These are phyloP conservation scores for Kwoniella shivajii DNA, from an alignment of 1,284 basidiomycete genomes.

Conservation along the genomic window DNA sequence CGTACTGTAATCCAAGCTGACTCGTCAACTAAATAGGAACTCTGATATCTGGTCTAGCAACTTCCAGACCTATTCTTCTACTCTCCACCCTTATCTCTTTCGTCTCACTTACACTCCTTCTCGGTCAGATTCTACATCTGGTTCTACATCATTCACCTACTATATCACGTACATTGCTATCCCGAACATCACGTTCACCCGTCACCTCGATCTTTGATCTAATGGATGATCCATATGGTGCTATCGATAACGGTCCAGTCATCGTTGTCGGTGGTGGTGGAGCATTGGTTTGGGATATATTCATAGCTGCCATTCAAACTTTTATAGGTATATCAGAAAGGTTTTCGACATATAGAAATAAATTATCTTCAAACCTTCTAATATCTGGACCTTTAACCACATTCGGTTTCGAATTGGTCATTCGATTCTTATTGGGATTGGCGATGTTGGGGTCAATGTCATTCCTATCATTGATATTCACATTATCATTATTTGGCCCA, in stretches of 20 bases:
- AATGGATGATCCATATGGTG: conserved; percentile 19
- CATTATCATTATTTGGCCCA: conserved; percentile 45
- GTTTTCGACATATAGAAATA: conserved; percentile 16
- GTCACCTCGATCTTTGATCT: conserved; percentile 14
- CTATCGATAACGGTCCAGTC: conserved; percentile 22
- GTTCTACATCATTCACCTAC: conserved; percentile 19
- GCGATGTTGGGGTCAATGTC: conserved; percentile 48
- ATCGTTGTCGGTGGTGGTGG: conserved; percentile 35
- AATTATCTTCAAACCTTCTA: background rate
- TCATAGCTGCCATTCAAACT: conserved; percentile 36
- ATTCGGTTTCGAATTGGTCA: conserved; percentile 17
- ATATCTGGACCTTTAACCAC: conserved; percentile 9
- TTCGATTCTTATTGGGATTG: conserved; percentile 49
- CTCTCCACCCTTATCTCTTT: conserved; percentile 43
- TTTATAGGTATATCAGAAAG: conserved; percentile 37
- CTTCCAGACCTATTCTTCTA: conserved; percentile 42
- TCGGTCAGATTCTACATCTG: conserved; percentile 39
- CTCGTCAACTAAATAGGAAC: conserved; percentile 30
- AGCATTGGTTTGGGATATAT: conserved; percentile 38
- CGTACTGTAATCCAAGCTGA: conserved; percentile 5
- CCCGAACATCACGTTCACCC: background rate
- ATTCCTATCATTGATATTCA: conserved; percentile 46
- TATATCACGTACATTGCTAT: conserved; percentile 15
- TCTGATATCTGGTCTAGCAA: conserved; percentile 47
- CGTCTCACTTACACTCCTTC: conserved; percentile 31